Evolutionary conservation across 495 filamentous ascomycete genomes (phyloP), one percentile per base, ranked within the genome.

Genomic region (Aspergillus kassunensis): DNA sequence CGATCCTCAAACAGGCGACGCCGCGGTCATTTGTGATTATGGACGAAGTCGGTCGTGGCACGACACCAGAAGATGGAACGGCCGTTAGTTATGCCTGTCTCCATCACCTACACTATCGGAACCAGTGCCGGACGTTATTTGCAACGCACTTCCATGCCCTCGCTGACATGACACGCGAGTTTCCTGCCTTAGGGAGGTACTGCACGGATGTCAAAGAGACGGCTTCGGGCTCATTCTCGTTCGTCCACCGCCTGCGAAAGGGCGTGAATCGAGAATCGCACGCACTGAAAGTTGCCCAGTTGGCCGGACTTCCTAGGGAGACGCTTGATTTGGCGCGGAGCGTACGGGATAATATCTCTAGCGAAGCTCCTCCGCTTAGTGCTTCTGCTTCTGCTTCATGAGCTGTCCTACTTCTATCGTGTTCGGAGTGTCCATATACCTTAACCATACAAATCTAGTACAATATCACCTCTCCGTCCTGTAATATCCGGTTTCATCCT

Each of bases 1-100:
- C 77, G 0, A 79, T 80, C 15, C 63, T 81, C 35, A 75, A 74
- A 25, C 72, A 82, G 42, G 77, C 76, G 4, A 79, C 69, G 0
- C 49, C 69, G 12, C 72, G 73, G 8, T 81, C 84, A 0, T 91
- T 98, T 56, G 93, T 97, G n/a, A 90, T 98, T 62, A 97, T 98
- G 92, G 93, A 98, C 63, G 93, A 98, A 72, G 85, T 98, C 16
- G 93, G 93, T 0, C 80, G 93, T 18, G 93, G 93, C 2, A 98
- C 95, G 8, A 95, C 91, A 2, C 90, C 93, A 1, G 83, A 88
- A 53, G 95, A 97, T 61, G 95, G 93, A 3, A 77, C 85, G 9
- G 95, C 93, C 2, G 83, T 98, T 10, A 90, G 89, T 6, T 97
- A 89, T 63, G 93, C 93, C 1, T 87, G 83, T 60, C 72, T 98